phyloP scores from a whole-genome alignment of 352 stramenopile species.

The Aphanomyces astaci region DNA sequence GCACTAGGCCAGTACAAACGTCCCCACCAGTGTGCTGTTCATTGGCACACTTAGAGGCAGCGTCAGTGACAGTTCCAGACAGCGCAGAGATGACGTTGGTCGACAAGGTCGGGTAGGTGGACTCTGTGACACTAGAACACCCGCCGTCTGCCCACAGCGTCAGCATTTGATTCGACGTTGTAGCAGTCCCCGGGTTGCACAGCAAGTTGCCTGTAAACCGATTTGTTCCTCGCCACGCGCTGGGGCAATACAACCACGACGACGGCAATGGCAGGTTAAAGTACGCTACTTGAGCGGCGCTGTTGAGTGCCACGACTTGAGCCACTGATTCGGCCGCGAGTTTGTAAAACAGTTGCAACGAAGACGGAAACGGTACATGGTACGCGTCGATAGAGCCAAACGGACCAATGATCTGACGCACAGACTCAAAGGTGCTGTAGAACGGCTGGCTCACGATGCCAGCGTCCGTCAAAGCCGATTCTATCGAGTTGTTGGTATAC shows the following conservation, averaged over 20 bases:
- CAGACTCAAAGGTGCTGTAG: neutral
- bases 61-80: too few relatives aligned
- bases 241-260: neutral
- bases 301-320: neutral
- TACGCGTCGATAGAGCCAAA: constrained; percentile 7
- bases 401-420: neutral
- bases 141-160: too few relatives aligned
- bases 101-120: too few relatives aligned
- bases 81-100: too few relatives aligned
- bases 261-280: neutral
- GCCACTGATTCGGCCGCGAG: neutral
- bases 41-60: too few relatives aligned
- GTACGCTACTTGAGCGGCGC: neutral
- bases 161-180: too few relatives aligned
- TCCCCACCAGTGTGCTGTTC: too few relatives aligned
- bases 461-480: neutral
- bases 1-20: too few relatives aligned
- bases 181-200: too few relatives aligned
- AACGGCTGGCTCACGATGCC: neutral
- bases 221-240: neutral
- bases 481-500: neutral
- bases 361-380: neutral
- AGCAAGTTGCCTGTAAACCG: neutral
- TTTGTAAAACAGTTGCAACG: neutral
- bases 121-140: too few relatives aligned